Evolutionary conservation across 495 filamentous ascomycete species (phyloP).

Genomic region (Baudoinia panamericana): DNA sequence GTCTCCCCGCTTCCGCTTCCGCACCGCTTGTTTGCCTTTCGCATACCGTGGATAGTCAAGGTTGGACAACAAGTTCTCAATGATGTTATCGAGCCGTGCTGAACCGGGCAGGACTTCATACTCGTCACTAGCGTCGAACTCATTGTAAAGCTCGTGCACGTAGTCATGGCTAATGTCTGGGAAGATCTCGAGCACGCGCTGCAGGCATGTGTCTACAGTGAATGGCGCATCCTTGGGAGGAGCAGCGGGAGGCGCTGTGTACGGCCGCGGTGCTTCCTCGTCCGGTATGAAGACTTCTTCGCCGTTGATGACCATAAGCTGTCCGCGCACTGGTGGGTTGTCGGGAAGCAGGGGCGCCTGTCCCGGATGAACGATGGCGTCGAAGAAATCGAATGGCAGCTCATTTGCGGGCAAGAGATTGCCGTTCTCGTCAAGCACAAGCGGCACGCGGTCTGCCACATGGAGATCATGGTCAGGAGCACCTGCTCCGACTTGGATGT

Average conservation of each 20-base stretch:
- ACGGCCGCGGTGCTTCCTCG: constrained; percentile 5
- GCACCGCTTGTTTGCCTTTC: constrained; percentile 15
- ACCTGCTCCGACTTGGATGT: background rate
- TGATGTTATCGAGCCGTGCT: constrained; percentile 17
- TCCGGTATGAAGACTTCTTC: constrained; percentile 19
- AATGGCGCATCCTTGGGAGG: constrained; percentile 6
- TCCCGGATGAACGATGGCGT: background rate
- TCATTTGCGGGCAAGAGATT: background rate
- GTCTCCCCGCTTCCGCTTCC: constrained; percentile 24
- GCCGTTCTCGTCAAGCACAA: constrained; percentile 2
- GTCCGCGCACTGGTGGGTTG: background rate
- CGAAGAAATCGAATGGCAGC: constrained; percentile 1
- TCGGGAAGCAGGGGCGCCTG: background rate
- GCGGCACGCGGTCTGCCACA: background rate
- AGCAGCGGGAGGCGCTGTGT: background rate
- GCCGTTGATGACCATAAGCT: constrained; percentile 13
- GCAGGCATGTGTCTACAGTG: constrained; percentile 22
- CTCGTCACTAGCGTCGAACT: constrained; percentile 4
- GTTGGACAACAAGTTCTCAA: constrained; percentile 20
- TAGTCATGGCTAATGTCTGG: constrained; percentile 28
- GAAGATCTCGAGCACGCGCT: constrained; percentile 27
- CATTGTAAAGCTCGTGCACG: constrained; percentile 21
- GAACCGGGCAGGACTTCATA: constrained; percentile 1
- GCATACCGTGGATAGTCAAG: constrained; percentile 25
- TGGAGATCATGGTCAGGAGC: too few species aligned